Evolutionary conservation across 768 basidiomycete genomes (phyloP), one percentile per base, ranked within the genome.

Genomic region (Tylopilus subfusipes): DNA sequence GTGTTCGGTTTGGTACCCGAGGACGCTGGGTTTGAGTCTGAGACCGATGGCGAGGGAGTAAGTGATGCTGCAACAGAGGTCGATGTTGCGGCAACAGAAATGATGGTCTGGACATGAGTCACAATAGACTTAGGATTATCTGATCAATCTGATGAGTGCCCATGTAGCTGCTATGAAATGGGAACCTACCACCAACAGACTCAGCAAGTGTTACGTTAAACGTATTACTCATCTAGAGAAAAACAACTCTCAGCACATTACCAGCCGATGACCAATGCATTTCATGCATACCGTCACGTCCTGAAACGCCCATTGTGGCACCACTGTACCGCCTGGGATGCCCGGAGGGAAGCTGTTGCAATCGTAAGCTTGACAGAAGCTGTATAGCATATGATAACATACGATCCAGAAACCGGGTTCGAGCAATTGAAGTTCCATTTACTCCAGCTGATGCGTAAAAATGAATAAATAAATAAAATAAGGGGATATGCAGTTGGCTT

Each of bases 291-390:
- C 77, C 60, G 73, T 66, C 19, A 85, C 78, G 53, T 83, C 76
- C 29, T 80, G 68, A 55, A 79, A 87, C 11, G 84, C 84, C 85
- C 85, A 87, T 12, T 76, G 76, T 8, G 84, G 85, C 19, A 86
- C 74, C 12, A 72, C 68, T 3, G 79, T 73, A 12, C 76, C 77
- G 0, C 60, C 54, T 4, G 85, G 84, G 44, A 86, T 67, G 19
- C 67, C 61, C 16, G 69, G 48, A 0, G 82, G 79, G 55, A 71
- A 84, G n/a, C 81, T 81, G 40, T 49, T 21, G 49, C 6, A 39
- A 29, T 29, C 9, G 16, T 61, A 18, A 57, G 29, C 18, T n/a
- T n/a, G 2, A 19, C 12, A n/a, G 25, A 16, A 40, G 44, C 25
- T 29, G 10, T 2, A 36, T 6, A 22, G 13, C 7, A 52, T 5